Evolutionary conservation across 345 rosid genomes (phyloP), one percentile per base, ranked within the genome.

Genomic region (Linum usitatissimum): DNA sequence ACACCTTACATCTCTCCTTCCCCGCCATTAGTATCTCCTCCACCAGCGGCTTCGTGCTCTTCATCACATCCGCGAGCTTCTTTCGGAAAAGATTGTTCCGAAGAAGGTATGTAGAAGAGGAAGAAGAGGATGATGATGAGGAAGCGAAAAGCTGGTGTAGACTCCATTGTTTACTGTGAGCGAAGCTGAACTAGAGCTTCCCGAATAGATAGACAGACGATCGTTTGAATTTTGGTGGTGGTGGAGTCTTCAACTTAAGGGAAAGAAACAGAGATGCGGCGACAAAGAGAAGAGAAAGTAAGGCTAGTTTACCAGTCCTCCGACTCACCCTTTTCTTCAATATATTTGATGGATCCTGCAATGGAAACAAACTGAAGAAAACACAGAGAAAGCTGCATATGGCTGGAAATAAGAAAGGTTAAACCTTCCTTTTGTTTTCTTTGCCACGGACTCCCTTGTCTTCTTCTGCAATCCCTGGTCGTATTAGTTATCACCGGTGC

Each of bases 21-120:
- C 14, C 23, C 30, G 14, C 6, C 59, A 55, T 2, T 12, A 45
- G 51, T 15, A 45, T 10, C 51, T 55, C 23, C 59, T 55, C 59
- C 30, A 55, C 59, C 59, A 18, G 5, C 13, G 6, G 14, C 28
- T 55, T 55, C 59, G 30, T 28, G 30, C 59, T 55, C 59, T 55
- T 55, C 59, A 55, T 55, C 30, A 10, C 59, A 14, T 55, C 59
- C 59, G 19, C 59, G 30, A 18, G 59, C 59, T 55, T 55, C 59
- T 4, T 55, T 17, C 0, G 59, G 59, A 9, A 55, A 10, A 3
- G 51, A 2, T 45, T 34, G 38, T 4, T 4, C 5, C 6, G 38
- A 34, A 5, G 10, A 64, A 5, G 79, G 36, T 34, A 68, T 58
- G 28, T 66, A 61, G 18, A 58, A 36, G 39, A 6, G 57, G 65